Conservation (phyloP, 805 yeast genomes). For the Yamadazyma philogaea region DNA sequence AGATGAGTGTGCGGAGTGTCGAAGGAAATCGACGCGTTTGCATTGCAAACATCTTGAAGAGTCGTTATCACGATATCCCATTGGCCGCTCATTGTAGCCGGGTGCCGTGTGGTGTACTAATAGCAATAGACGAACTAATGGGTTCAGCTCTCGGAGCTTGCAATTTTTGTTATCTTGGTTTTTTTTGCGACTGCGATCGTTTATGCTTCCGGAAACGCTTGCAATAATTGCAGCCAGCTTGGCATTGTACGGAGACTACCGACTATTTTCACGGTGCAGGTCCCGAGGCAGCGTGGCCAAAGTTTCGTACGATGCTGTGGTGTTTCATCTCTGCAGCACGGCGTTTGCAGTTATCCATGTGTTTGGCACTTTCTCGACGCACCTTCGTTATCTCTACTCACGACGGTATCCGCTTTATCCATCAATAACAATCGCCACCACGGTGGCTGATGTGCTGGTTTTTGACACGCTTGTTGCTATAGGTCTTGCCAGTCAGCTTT, state of each 20-base stretch:
- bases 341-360: neutral
- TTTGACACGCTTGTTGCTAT: conserved; percentile 6
- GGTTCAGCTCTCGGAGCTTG: too few relatives aligned
- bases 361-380: neutral
- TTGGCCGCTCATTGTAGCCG: conserved; percentile 9
- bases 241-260: conserved; percentile 5
- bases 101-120: too few relatives aligned
- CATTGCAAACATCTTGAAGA: conserved; percentile 63
- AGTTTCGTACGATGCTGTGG: conserved; percentile 32
- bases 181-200: neutral
- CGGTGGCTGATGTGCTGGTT: neutral
- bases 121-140: too few relatives aligned
- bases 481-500: conserved; percentile 2
- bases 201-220: conserved; percentile 3
- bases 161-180: too few relatives aligned
- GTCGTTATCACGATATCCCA: conserved; percentile 71
- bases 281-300: conserved; percentile 34
- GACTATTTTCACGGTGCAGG: conserved; percentile 16
- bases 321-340: conserved; percentile 16
- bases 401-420: conserved; percentile 11
- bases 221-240: neutral
- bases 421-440: neutral
- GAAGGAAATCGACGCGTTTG: conserved; percentile 53
- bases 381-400: conserved; percentile 1
- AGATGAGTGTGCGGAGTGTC: conserved; percentile 33